Evolutionary conservation across 1,284 basidiomycete genomes (phyloP).

Genomic region (Dichomitus squalens): DNA sequence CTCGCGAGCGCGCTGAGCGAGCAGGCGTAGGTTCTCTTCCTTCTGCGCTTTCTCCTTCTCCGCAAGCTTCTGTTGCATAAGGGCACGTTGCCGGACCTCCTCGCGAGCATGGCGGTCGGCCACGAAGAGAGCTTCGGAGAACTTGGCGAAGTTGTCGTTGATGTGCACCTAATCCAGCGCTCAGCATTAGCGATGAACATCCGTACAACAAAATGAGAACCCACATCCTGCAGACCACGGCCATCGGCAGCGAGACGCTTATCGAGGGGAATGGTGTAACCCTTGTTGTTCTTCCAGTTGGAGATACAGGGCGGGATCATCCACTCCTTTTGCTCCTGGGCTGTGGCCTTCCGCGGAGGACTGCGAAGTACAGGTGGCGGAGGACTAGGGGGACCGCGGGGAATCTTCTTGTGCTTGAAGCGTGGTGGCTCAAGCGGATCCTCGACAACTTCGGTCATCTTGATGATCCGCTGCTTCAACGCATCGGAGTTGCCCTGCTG

Average conservation of each 20-base stretch:
- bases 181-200: neutral
- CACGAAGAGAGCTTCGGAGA: conserved; percentile 94
- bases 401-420: conserved; percentile 99
- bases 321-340: conserved; percentile 99
- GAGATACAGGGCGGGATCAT: conserved; percentile 99
- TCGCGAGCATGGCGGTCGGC: conserved; percentile 99
- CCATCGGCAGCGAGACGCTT: conserved; percentile 98
- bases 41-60: conserved; percentile 98
- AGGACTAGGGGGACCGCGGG: conserved; percentile 92
- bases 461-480: conserved; percentile 95
- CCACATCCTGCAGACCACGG: conserved; percentile 93
- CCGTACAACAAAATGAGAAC: conserved; percentile 32
- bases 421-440: conserved; percentile 96
- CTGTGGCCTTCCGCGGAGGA: conserved; percentile 94
- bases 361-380: conserved; percentile 96
- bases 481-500: conserved; percentile 73
- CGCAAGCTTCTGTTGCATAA: conserved; percentile 98
- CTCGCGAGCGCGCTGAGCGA: conserved; percentile 95
- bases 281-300: conserved; percentile 99
- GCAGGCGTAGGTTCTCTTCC: conserved; percentile 92
- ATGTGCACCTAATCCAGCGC: conserved; percentile 77
- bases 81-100: conserved; percentile 92
- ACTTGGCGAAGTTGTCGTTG: conserved; percentile 99
- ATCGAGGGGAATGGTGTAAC: conserved; percentile 98
- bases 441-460: conserved; percentile 97